Evolutionary conservation across 768 basidiomycete species (phyloP).

Genomic region (Sarcomyxa edulis): DNA sequence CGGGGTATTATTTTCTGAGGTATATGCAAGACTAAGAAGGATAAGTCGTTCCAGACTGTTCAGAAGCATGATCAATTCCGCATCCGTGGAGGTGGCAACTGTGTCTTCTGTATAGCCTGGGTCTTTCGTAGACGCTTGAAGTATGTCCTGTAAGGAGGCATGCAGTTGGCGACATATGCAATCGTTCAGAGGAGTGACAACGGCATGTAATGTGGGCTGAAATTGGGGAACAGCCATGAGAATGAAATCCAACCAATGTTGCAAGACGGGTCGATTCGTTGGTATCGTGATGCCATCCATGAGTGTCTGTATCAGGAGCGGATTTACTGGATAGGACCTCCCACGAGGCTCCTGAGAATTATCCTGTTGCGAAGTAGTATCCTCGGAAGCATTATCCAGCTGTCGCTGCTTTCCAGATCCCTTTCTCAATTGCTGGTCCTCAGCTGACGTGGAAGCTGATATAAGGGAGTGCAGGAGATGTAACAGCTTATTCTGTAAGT

Average conservation of each 20-base stretch:
- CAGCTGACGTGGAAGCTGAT: conserved; percentile 47
- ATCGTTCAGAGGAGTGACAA: conserved; percentile 72
- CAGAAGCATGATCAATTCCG: conserved; percentile 80
- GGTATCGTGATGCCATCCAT: conserved; percentile 71
- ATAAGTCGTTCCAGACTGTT: conserved; percentile 82
- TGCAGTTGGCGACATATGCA: conserved; percentile 72
- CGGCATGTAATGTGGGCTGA: conserved; percentile 60
- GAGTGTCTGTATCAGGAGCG: conserved; percentile 72
- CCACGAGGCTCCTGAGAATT: conserved; percentile 20
- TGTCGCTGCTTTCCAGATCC: conserved; percentile 19
- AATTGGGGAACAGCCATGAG: conserved; percentile 88
- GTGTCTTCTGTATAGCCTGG: conserved; percentile 35
- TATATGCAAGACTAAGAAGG: conserved; percentile 62
- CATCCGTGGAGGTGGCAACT: conserved; percentile 58
- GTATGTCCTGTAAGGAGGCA: conserved; percentile 47
- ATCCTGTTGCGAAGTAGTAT: conserved; percentile 27
- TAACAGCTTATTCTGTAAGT: conserved; percentile 90
- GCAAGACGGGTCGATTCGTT: conserved; percentile 74
- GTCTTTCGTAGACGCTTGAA: conserved; percentile 32
- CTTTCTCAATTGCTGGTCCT: conserved; percentile 15
- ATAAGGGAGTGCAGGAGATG: conserved; percentile 87
- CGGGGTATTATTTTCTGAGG: conserved; percentile 37
- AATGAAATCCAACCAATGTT: conserved; percentile 97
- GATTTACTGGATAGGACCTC: conserved; percentile 50
- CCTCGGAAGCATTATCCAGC: conserved; percentile 24